Conservation (phyloP, 345 rosid species). For the Citrus cavaleriei region DNA sequence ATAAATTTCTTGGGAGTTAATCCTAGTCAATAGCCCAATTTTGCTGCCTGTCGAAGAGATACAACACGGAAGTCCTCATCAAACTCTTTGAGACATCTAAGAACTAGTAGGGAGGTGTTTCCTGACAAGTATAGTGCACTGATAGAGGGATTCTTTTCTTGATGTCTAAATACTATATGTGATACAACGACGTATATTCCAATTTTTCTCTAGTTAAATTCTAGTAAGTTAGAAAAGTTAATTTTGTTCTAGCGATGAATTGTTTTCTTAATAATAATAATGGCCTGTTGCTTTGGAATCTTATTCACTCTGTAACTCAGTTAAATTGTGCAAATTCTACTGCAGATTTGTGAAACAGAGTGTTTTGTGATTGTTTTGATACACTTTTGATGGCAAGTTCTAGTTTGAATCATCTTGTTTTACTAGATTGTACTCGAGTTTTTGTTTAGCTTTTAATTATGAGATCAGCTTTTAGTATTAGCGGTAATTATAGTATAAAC, state of each 20-base stretch:
- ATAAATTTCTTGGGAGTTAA: conserved; percentile 12
- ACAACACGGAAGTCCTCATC: background rate
- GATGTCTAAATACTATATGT: background rate
- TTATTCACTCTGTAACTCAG: background rate
- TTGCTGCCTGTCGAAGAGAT: conserved; percentile 13
- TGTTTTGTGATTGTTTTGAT: background rate
- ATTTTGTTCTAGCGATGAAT: background rate
- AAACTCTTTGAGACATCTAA: background rate
- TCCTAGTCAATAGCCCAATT: conserved; percentile 6
- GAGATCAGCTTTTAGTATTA: too few relatives aligned
- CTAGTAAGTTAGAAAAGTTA: background rate
- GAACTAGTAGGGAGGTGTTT: background rate
- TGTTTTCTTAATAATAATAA: background rate
- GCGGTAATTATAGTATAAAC: too few relatives aligned
- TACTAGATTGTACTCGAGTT: too few relatives aligned
- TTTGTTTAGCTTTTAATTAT: too few relatives aligned
- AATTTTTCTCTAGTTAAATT: background rate
- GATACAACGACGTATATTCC: background rate
- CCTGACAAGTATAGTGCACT: background rate
- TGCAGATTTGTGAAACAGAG: background rate
- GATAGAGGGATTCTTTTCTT: background rate
- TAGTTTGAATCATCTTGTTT: fast-evolving
- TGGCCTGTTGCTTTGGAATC: background rate
- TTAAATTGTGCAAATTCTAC: background rate
- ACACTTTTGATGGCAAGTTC: background rate